phyloP scores from a whole-genome alignment of 257 asterid genomes.

The Verbascum thapsus region DNA sequence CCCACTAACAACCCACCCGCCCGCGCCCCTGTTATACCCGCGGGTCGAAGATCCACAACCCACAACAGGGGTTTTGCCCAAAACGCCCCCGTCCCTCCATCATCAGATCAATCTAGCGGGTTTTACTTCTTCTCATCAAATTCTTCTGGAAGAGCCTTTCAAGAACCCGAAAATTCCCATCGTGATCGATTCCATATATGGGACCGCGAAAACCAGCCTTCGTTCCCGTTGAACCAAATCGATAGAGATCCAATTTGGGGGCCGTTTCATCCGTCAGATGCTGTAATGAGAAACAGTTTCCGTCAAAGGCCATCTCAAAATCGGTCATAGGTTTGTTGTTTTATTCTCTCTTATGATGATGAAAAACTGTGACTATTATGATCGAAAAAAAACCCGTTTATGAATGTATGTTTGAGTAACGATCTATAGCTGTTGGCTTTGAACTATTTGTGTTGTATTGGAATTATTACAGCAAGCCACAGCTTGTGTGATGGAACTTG shows the following conservation, averaged over 20 bases:
- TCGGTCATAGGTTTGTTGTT: conserved; percentile 45
- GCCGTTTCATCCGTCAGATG: conserved; percentile 54
- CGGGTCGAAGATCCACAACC: conserved; percentile 53
- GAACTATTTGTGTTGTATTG: conserved; percentile 45
- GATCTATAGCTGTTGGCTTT: conserved; percentile 35
- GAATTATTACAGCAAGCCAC: conserved; percentile 35
- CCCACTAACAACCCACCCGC: conserved; percentile 50
- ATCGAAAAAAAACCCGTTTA: conserved; percentile 33
- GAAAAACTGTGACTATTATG: conserved; percentile 47
- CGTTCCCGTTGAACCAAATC: conserved; percentile 44
- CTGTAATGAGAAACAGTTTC: conserved; percentile 46
- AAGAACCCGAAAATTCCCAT: conserved; percentile 56
- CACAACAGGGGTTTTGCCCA: conserved; percentile 54
- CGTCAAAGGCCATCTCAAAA: conserved; percentile 75
- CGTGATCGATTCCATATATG: conserved; percentile 48
- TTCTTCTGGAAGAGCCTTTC: conserved; percentile 61
- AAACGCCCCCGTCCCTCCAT: conserved; percentile 49
- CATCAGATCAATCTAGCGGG: conserved; percentile 62
- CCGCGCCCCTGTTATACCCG: conserved; percentile 46
- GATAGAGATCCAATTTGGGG: conserved; percentile 75
- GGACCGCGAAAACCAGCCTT: conserved; percentile 60
- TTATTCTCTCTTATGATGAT: conserved; percentile 33
- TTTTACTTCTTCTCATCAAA: conserved; percentile 59
- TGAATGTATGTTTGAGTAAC: conserved; percentile 55
- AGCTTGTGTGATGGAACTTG: conserved; percentile 50